Percentiles rank a stretch among this genome's conserved stretches.
These are phyloP conservation scores for Bipolaris victoriae DNA, from an alignment of 2,329 filamentous ascomycete species.

Conservation along the genomic window DNA sequence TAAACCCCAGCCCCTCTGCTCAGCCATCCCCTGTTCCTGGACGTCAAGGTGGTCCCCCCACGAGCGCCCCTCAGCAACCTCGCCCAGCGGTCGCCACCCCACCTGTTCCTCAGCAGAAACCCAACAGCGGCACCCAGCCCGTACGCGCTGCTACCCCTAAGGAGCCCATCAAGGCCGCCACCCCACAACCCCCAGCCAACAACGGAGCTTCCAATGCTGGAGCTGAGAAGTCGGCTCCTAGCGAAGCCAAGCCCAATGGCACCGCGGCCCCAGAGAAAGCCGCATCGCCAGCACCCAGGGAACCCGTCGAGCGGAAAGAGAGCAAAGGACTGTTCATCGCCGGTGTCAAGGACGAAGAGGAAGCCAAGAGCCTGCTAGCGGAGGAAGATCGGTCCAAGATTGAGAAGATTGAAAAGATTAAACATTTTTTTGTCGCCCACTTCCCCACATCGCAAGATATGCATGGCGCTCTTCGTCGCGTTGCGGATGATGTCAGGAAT, in stretches of 20 bases:
- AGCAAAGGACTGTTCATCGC: slow-evolving; percentile 89
- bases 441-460: slow-evolving; percentile 83
- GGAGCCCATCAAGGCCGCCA: slow-evolving; percentile 57
- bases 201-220: slow-evolving; percentile 43
- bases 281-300: slow-evolving; percentile 53
- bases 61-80: slow-evolving; percentile 43
- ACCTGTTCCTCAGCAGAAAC: slow-evolving; percentile 50
- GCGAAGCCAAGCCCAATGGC: slow-evolving; percentile 58
- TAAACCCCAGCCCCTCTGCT: slow-evolving; percentile 46
- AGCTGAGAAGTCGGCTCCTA: slow-evolving; percentile 50
- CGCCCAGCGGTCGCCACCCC: slow-evolving; percentile 42
- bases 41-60: slow-evolving; percentile 39
- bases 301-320: slow-evolving; percentile 63
- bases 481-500: slow-evolving; percentile 78
- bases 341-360: slow-evolving; percentile 82
- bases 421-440: slow-evolving; percentile 82
- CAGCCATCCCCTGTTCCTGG: slow-evolving; percentile 47
- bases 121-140: slow-evolving; percentile 48
- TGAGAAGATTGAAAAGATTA: slow-evolving; percentile 69
- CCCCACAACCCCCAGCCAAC: slow-evolving; percentile 52
- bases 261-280: slow-evolving; percentile 51
- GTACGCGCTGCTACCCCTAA: slow-evolving; percentile 50
- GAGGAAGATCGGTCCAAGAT: slow-evolving; percentile 86
- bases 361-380: slow-evolving; percentile 79
- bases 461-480: slow-evolving; percentile 74